A percentile compares a stretch with the other conserved stretches of the same genome.
phyloP scores from a whole-genome alignment of 257 asterid genomes.

The Echites panduratus region DNA sequence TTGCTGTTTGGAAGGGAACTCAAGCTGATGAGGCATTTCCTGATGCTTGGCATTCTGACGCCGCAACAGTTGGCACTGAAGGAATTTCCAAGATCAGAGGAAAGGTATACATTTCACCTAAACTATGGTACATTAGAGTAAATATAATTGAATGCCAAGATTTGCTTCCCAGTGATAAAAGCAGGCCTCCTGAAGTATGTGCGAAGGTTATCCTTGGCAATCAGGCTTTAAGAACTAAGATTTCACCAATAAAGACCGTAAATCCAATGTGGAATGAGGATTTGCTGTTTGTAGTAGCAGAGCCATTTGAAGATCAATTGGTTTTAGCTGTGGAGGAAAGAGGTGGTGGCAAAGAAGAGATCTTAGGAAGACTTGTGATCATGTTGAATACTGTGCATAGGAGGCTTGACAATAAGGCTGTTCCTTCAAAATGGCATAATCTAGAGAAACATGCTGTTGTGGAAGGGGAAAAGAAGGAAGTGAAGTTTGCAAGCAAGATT shows the following conservation, averaged over 20 bases:
- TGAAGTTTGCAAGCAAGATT: constrained; percentile 73
- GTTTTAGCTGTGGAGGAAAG: constrained; percentile 53
- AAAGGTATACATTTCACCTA: constrained; percentile 72
- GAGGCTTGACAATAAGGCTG: constrained; percentile 65
- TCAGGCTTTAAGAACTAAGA: constrained; percentile 46
- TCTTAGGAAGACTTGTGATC: constrained; percentile 46
- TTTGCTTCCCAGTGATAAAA: constrained; percentile 46
- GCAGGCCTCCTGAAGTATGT: constrained; percentile 42
- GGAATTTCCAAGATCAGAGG: constrained; percentile 62
- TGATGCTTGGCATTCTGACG: constrained; percentile 93
- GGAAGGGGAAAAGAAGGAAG: constrained; percentile 52
- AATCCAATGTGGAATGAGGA: constrained; percentile 83
- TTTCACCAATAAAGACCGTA: constrained; percentile 30
- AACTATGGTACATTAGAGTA: constrained; percentile 77
- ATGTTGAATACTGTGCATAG: constrained; percentile 30
- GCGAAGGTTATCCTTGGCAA: constrained; percentile 50
- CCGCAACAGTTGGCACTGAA: constrained; percentile 55
- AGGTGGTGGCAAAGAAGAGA: constrained; percentile 38
- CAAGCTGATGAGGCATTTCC: constrained; percentile 80
- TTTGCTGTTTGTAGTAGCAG: constrained; percentile 60
- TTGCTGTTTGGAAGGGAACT: constrained; percentile 83
- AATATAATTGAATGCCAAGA: constrained; percentile 78
- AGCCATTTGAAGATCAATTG: constrained; percentile 74
- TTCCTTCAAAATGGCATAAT: constrained; percentile 63
- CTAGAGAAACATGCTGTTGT: constrained; percentile 51